A percentile compares a stretch with the other conserved stretches of the same genome.
Conservation (phyloP, 2,329 filamentous ascomycete species). For the Pseudocercospora musae region DNA sequence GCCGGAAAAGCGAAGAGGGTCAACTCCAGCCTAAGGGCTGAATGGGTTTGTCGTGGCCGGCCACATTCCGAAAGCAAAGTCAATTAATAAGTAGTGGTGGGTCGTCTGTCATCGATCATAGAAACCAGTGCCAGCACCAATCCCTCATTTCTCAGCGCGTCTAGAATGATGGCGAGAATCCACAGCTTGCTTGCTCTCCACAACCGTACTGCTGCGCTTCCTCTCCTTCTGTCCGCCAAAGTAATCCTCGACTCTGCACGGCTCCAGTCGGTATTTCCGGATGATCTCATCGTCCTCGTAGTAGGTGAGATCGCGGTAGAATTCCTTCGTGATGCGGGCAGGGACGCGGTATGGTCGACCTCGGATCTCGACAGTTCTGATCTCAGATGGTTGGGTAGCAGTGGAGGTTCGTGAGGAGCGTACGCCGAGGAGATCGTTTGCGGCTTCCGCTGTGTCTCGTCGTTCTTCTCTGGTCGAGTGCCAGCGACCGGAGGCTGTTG, state of each 20-base stretch:
- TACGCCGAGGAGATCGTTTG: constrained; percentile 12
- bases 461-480: constrained; percentile 10
- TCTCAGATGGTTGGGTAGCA: neutral
- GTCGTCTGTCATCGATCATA: neutral
- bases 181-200: neutral
- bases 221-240: neutral
- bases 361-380: constrained; percentile 14
- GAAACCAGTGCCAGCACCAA: neutral
- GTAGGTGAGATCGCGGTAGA: constrained; percentile 19
- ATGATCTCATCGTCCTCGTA: constrained; percentile 18
- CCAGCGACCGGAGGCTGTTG: constrained; percentile 10
- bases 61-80: neutral
- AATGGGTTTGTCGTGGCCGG: neutral
- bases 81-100: neutral
- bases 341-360: constrained; percentile 15
- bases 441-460: constrained; percentile 8
- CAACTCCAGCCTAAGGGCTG: neutral
- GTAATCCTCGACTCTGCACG: constrained; percentile 8
- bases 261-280: constrained; percentile 13
- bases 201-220: neutral
- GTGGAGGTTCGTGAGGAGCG: neutral
- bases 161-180: neutral
- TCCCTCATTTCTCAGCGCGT: neutral
- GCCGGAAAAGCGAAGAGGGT: neutral
- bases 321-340: constrained; percentile 8